These are phyloP conservation scores for Globisporangium spiculum DNA, from an alignment of 352 stramenopile species.

Conservation along the genomic window DNA sequence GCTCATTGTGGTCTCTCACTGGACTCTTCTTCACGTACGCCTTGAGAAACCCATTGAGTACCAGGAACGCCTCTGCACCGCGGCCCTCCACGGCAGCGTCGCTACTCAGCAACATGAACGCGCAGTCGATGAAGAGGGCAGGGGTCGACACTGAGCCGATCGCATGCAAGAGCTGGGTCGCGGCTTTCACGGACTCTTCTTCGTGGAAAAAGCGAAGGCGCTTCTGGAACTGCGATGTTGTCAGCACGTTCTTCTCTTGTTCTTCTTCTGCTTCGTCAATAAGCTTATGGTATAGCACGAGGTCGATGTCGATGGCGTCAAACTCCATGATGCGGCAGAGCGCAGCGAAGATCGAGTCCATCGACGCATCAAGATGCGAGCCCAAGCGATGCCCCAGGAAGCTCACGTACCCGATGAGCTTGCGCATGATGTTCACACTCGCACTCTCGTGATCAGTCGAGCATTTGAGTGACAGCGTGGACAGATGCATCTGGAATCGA, in stretches of 20 bases:
- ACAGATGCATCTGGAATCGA: slow-evolving; percentile 72
- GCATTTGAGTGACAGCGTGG: slow-evolving; percentile 59
- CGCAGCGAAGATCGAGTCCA: slow-evolving; percentile 45
- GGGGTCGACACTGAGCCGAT: slow-evolving; percentile 47
- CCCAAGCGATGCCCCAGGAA: slow-evolving; percentile 43
- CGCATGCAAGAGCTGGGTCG: slow-evolving; percentile 42
- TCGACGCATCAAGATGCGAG: slow-evolving; percentile 45
- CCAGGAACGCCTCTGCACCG: slow-evolving; percentile 44
- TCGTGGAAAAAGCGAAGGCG: slow-evolving; percentile 71
- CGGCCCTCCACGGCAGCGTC: slow-evolving; percentile 1
- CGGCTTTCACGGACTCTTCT: slow-evolving; percentile 49
- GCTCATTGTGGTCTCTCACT: background rate
- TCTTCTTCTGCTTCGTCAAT: slow-evolving; percentile 12
- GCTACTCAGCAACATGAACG: slow-evolving; percentile 38
- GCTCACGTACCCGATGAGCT: slow-evolving; percentile 64
- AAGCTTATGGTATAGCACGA: slow-evolving; percentile 57
- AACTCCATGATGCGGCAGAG: slow-evolving; percentile 55
- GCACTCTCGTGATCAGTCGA: slow-evolving; percentile 58
- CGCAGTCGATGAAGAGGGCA: slow-evolving; percentile 66
- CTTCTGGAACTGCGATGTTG: slow-evolving; percentile 79
- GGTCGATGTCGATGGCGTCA: slow-evolving; percentile 67
- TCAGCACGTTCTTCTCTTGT: slow-evolving; percentile 13
- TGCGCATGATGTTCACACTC: slow-evolving; percentile 55
- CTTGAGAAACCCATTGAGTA: slow-evolving; percentile 66
- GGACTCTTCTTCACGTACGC: slow-evolving; percentile 17